Evolutionary conservation across 345 rosid species (phyloP).

Genomic region (Melaleuca alternifolia): DNA sequence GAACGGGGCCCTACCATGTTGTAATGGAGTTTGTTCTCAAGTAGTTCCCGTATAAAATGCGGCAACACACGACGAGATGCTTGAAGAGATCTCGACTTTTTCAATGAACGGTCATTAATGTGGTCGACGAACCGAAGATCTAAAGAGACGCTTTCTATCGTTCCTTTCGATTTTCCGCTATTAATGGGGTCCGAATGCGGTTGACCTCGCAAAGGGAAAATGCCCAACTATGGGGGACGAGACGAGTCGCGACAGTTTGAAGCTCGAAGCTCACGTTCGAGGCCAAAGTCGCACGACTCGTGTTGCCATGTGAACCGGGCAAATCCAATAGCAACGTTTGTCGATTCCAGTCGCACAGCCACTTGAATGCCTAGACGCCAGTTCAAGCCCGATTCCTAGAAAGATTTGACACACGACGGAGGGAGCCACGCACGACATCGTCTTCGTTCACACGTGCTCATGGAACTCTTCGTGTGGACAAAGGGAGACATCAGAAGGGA

Average conservation of each 20-base stretch:
- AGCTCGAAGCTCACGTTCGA: neutral
- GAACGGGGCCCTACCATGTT: neutral
- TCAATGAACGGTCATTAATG: neutral
- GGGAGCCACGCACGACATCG: neutral
- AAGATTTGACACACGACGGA: neutral
- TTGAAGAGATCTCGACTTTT: neutral
- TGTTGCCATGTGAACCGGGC: neutral
- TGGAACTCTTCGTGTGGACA: neutral
- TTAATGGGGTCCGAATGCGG: neutral
- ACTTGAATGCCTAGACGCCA: neutral
- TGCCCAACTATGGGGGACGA: fast-evolving
- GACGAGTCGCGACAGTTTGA: neutral
- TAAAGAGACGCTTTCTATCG: neutral
- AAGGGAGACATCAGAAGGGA: neutral
- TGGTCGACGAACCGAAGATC: neutral
- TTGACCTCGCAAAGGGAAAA: neutral
- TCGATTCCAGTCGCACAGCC: neutral
- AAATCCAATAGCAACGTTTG: neutral
- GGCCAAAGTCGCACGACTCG: neutral
- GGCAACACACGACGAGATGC: neutral
- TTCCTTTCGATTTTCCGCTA: neutral
- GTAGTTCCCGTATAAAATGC: neutral
- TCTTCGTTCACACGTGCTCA: neutral
- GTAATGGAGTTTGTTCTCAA: neutral
- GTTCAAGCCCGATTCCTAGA: neutral